Percentiles rank a stretch among this genome's conserved stretches.
Evolutionary conservation across 1,284 basidiomycete genomes (phyloP).

Genomic region (Polyporus tsugae): DNA sequence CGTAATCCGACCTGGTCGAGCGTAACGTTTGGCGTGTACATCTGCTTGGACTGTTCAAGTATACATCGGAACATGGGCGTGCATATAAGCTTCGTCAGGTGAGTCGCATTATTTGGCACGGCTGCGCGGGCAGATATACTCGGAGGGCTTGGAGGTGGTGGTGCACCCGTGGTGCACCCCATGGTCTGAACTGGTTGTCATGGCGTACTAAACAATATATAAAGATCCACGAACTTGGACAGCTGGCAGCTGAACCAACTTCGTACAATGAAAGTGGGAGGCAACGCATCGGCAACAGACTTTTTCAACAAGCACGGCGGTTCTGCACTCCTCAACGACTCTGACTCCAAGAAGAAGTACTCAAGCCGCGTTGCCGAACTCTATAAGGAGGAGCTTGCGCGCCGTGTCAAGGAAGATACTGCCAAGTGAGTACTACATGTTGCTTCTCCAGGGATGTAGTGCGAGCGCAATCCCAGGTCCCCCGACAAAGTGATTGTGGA

Average conservation of each 20-base stretch:
- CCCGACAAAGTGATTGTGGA: conserved; percentile 84
- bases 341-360: conserved; percentile 92
- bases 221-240: conserved; percentile 95
- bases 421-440: conserved; percentile 55
- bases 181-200: no score
- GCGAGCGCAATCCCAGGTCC: conserved; percentile 54
- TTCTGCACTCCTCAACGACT: conserved; percentile 70
- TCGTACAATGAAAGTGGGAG: conserved; percentile 96
- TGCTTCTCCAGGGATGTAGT: background rate
- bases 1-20: conserved; percentile 99
- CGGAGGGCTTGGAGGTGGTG: no score
- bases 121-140: background rate
- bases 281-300: conserved; percentile 89
- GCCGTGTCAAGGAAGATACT: conserved; percentile 85
- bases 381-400: conserved; percentile 93
- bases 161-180: no score
- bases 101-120: conserved; percentile 41
- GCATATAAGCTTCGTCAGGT: conserved; percentile 98
- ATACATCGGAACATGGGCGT: conserved; percentile 98
- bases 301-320: conserved; percentile 94
- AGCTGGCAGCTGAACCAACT: conserved; percentile 93
- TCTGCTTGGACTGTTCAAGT: conserved; percentile 97
- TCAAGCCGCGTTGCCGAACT: conserved; percentile 83
- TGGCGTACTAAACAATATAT: background rate
- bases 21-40: conserved; percentile 96